These are phyloP conservation scores for Nicotiana undulata DNA, from an alignment of 257 asterid genomes.

Conservation along the genomic window DNA sequence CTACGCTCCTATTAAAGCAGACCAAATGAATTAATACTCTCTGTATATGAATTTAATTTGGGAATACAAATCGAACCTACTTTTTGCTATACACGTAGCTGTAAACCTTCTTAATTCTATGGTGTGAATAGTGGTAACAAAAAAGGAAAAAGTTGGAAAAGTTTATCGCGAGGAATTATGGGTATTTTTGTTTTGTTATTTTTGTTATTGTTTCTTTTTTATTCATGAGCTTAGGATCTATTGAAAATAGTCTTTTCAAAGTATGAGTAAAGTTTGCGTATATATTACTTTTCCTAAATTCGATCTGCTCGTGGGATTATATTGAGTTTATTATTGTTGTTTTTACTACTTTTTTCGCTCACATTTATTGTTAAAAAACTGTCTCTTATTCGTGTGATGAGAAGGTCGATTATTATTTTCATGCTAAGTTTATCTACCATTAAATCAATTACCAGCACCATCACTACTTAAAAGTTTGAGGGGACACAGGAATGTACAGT, in stretches of 20 bases:
- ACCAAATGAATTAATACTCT: not conserved
- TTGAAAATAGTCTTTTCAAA: no score
- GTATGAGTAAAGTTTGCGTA: no score
- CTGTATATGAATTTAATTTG: not conserved
- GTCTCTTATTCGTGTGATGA: not conserved
- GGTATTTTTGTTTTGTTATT: no score
- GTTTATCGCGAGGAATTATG: no score
- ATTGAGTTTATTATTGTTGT: no score
- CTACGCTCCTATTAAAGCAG: not conserved
- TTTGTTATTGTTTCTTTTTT: no score
- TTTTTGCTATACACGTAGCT: not conserved
- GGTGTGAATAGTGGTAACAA: no score
- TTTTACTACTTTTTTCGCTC: not conserved
- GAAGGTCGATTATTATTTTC: not conserved
- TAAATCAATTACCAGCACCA: not conserved
- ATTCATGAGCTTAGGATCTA: no score
- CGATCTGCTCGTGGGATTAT: no score
- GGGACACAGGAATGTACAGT: not conserved
- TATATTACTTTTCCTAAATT: no score
- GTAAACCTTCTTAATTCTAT: not conserved
- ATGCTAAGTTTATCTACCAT: not conserved
- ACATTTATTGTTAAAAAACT: not conserved
- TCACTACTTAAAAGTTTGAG: not conserved
- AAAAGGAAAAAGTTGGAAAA: no score
- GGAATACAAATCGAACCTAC: not conserved